Evolutionary conservation across 139 green algal species (phyloP), one percentile per base, ranked within the genome.

Genomic region (Penium margaritaceum): DNA sequence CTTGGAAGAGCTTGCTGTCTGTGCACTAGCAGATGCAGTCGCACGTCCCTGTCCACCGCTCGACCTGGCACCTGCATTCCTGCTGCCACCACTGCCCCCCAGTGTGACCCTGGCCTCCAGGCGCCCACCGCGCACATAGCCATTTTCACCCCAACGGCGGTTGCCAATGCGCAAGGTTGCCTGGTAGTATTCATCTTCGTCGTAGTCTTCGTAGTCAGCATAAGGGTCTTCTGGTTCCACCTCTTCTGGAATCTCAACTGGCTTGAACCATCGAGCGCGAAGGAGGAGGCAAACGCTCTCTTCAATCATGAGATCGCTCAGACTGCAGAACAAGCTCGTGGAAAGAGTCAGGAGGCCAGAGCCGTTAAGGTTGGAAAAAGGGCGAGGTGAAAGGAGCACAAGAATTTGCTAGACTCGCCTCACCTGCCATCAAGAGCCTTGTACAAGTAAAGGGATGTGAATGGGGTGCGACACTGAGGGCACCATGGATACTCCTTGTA

Each of bases 211-310:
- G 24, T 80, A 81, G 0, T 62, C 61, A 64, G 73, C 75, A 79
- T 57, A 2, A 71, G 64, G 57, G 62, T 86, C 83, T 53, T 75
- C 72, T 74, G 29, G 17, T 55, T 64, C 46, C 46, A 74, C 24
- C 54, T 68, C 36, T 70, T 82, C 32, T 73, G 15, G 32, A 66
- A 82, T 71, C 32, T 86, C 47, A 55, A 86, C 61, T 3, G 88
- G 88, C 36, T 83, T 74, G 70, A 94, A 93, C 90, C 90, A 95
- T 39, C 44, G 57, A 0, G 90, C 87, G 7, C 90, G 81, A 72
- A 89, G 87, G 21, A 95, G 87, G 67, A 95, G 80, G 44, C 76
- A 83, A 9, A 95, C 83, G 41, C 80, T 84, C 79, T 95, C 90
- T 64, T 95, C 84, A 0, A 73, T 34, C 27, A 91, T 87, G 36